phyloP scores from a whole-genome alignment of 2,329 filamentous ascomycete species.

The Sclerotinia spermophila region DNA sequence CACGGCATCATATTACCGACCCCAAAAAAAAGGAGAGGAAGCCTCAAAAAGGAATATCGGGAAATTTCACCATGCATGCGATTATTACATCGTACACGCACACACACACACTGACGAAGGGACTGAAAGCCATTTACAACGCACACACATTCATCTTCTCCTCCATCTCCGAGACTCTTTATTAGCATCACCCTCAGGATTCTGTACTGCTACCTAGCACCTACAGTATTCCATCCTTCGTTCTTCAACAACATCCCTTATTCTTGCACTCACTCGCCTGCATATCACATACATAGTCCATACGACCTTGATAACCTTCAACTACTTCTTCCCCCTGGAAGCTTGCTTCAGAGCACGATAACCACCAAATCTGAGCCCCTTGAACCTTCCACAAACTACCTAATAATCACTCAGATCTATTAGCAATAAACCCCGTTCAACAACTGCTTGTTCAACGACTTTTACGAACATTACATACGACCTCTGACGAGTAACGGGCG shows the following conservation, averaged over 20 bases:
- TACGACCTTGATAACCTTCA: constrained; percentile 1
- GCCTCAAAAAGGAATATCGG: neutral
- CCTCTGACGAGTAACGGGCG: neutral
- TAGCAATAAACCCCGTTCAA: neutral
- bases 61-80: neutral
- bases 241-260: neutral
- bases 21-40: neutral
- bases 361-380: constrained; percentile 6
- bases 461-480: constrained; percentile 2
- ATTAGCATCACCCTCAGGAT: constrained; percentile 8
- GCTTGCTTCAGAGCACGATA: constrained; percentile 11
- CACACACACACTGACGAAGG: neutral
- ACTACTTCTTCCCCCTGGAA: neutral
- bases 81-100: neutral
- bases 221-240: constrained; percentile 6
- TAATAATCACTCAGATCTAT: neutral
- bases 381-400: neutral
- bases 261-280: constrained; percentile 1
- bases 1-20: neutral
- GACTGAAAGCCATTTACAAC: neutral
- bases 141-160: neutral
- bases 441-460: neutral
- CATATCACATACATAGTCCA: neutral
- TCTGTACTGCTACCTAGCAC: constrained; percentile 4
- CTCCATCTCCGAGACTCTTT: neutral